Base-by-base conservation (phyloP, 768 basidiomycete species). In the Mycena rebaudengoi region DNA sequence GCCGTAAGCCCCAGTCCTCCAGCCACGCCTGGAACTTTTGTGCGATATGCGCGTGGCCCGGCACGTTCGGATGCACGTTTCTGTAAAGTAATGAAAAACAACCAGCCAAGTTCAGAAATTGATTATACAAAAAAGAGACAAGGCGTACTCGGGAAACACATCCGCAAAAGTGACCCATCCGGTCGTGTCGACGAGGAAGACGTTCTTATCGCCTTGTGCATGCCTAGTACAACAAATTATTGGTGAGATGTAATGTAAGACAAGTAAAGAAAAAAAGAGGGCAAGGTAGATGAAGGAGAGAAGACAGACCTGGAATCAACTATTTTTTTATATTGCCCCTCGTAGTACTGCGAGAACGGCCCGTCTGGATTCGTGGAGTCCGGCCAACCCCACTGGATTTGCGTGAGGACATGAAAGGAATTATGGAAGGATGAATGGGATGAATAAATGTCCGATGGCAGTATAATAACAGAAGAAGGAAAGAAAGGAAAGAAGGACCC, bases 361-460 rank as follows among this genome's bases (percentile, higher is more conserved):
- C 83, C 85, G 55, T 85, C 84, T 2, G 84, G 72, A 60, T 72
- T 80, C 1, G n/a, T n/a, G n/a, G n/a, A n/a, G n/a, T n/a, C n/a
- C n/a, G 86, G 85, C 86, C 86, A 87, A 14, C 85, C 85, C 85
- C 85, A 86, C 84, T 85, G 56, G n/a, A n/a, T n/a, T n/a, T n/a
- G n/a, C n/a, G n/a, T n/a, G n/a, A n/a, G n/a, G n/a, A n/a, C n/a
- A n/a, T n/a, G n/a, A n/a, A n/a, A n/a, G n/a, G n/a, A n/a, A n/a
- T n/a, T n/a, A n/a, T n/a, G n/a, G n/a, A n/a, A n/a, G n/a, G n/a
- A n/a, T n/a, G n/a, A n/a, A n/a, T n/a, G n/a, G n/a, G n/a, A n/a
- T n/a, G n/a, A n/a, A n/a, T n/a, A n/a, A n/a, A n/a, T n/a, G n/a
- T n/a, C n/a, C n/a, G n/a, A n/a, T n/a, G n/a, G n/a, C n/a, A n/a